These are phyloP conservation scores for Onygenales sp. DNA, from an alignment of 2,329 filamentous ascomycete genomes.

Conservation along the genomic window DNA sequence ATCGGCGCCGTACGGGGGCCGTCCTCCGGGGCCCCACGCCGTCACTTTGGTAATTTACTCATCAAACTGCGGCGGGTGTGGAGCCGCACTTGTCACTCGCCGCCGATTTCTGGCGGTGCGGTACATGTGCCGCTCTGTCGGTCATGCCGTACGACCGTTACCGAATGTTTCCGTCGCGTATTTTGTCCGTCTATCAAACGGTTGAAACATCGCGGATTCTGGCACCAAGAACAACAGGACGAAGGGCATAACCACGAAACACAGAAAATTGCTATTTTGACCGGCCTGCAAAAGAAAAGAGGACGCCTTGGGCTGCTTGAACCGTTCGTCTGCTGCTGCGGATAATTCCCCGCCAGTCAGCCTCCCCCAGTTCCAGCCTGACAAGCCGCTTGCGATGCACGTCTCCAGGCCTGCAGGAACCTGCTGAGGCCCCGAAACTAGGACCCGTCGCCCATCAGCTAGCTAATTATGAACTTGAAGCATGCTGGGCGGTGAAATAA, in stretches of 20 bases:
- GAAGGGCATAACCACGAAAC: too few species aligned
- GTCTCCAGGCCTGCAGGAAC: neutral
- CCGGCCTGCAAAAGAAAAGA: too few species aligned
- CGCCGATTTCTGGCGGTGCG: neutral
- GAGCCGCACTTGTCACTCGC: neutral
- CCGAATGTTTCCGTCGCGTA: too few species aligned
- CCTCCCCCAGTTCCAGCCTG: neutral
- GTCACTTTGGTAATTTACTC: constrained; percentile 2
- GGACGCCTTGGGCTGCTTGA: too few species aligned
- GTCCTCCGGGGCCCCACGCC: neutral
- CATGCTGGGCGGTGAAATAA: too few species aligned
- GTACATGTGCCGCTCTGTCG: neutral
- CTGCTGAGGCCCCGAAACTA: neutral
- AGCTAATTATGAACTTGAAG: too few species aligned
- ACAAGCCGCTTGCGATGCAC: neutral
- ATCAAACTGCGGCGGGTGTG: neutral
- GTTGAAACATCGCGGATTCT: too few species aligned
- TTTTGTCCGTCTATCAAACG: too few species aligned
- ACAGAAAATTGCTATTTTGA: too few species aligned
- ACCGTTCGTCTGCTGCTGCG: neutral
- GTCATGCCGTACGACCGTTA: too few species aligned
- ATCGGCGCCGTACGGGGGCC: neutral
- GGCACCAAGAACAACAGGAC: too few species aligned
- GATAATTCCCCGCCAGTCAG: neutral
- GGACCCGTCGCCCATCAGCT: too few species aligned